Percentiles rank a stretch among this genome's conserved stretches.
These are phyloP conservation scores for Croton setiger DNA, from an alignment of 441 rosid genomes.

Conservation along the genomic window DNA sequence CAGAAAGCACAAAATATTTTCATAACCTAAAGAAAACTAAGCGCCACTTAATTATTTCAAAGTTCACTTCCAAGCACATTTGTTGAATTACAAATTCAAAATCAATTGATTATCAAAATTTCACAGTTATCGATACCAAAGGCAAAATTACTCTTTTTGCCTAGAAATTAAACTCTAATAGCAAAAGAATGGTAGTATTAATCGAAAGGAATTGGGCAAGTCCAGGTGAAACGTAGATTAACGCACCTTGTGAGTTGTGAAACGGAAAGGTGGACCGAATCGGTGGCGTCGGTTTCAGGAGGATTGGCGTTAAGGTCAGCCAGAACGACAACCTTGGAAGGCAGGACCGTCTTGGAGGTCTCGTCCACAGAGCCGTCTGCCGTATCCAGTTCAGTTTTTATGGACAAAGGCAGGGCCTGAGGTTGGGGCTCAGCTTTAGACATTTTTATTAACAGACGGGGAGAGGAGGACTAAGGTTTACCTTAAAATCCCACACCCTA, in stretches of 20 bases:
- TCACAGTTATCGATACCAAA: background rate
- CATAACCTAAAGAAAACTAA: background rate
- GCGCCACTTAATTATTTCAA: background rate
- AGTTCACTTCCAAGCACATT: background rate
- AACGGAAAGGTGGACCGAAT: constrained; percentile 32
- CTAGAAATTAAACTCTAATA: background rate
- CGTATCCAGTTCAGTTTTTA: constrained; percentile 45
- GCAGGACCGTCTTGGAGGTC: constrained; percentile 23
- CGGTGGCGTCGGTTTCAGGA: constrained; percentile 61
- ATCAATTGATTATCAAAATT: background rate
- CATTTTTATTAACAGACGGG: background rate
- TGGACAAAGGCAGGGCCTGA: constrained; percentile 9
- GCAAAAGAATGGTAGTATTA: background rate
- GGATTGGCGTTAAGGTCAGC: constrained; percentile 95
- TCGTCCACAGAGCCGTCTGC: constrained; percentile 28
- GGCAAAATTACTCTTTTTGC: background rate
- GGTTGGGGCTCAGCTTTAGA: constrained; percentile 25
- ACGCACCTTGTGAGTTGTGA: constrained; percentile 39
- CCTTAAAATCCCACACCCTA: too few species aligned
- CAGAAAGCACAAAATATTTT: background rate
- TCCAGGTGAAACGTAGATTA: background rate
- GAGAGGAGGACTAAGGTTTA: background rate
- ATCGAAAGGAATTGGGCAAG: background rate
- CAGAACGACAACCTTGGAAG: constrained; percentile 55
- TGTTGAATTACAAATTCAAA: background rate